These are phyloP conservation scores for Phytopythium cucurbitacearum DNA, from an alignment of 352 stramenopile genomes.

Conservation along the genomic window DNA sequence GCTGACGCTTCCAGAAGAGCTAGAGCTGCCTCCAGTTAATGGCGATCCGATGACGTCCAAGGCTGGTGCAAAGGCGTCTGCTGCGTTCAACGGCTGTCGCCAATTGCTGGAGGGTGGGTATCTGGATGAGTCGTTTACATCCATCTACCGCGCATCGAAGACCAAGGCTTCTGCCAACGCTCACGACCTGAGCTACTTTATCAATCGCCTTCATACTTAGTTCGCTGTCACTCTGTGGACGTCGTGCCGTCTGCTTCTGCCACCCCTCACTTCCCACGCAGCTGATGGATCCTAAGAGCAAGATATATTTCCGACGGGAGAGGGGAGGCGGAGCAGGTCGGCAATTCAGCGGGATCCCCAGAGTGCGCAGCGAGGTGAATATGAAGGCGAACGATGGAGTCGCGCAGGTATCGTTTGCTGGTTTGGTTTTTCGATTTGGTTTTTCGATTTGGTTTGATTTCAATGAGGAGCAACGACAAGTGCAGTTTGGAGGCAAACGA, in stretches of 20 bases:
- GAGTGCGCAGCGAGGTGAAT: background rate
- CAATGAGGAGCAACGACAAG: too few relatives aligned
- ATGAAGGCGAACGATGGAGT: conserved; percentile 1
- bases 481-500: too few relatives aligned
- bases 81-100: conserved; percentile 55
- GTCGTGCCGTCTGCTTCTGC: background rate
- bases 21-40: conserved; percentile 41
- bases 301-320: background rate
- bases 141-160: conserved; percentile 67
- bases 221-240: background rate
- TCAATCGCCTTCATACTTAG: conserved; percentile 37
- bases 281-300: background rate
- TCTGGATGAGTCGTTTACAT: conserved; percentile 69
- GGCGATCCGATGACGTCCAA: conserved; percentile 54
- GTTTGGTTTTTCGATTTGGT: too few relatives aligned
- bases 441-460: too few relatives aligned
- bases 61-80: conserved; percentile 45
- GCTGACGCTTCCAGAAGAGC: conserved; percentile 45
- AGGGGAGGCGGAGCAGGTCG: background rate
- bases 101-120: conserved; percentile 41
- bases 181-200: conserved; percentile 52
- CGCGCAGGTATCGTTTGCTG: background rate
- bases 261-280: background rate
- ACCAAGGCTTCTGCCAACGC: conserved; percentile 25
- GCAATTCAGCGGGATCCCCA: background rate